Evolutionary conservation across 1,284 basidiomycete species (phyloP).

Genomic region (Leccinum pachyderme): DNA sequence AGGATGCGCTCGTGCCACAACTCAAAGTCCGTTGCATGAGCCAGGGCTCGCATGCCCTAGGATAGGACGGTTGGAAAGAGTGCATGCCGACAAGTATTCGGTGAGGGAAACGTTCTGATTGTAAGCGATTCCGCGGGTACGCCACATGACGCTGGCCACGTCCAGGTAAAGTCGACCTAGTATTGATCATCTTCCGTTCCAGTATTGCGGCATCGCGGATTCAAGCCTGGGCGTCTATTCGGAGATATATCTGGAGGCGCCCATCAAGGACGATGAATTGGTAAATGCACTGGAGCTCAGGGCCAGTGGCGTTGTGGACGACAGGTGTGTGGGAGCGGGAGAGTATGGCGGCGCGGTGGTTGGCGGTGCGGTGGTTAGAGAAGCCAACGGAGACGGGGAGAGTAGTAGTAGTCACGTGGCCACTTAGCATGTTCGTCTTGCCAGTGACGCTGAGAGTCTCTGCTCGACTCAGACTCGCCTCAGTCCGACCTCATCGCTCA

Average conservation of each 20-base stretch:
- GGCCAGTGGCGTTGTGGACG: conserved; percentile 68
- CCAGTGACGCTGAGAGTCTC: neutral
- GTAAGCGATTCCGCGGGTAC: conserved; percentile 95
- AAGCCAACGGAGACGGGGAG: conserved; percentile 21
- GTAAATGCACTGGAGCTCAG: conserved; percentile 67
- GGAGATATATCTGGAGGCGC: conserved; percentile 47
- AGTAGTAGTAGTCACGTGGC: conserved; percentile 1
- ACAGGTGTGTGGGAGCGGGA: conserved; percentile 67
- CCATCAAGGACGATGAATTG: conserved; percentile 59
- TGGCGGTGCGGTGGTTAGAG: conserved; percentile 59
- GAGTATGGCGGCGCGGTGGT: conserved; percentile 62
- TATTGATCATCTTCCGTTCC: conserved; percentile 71
- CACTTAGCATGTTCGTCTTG: too few relatives aligned
- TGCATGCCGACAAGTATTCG: conserved; percentile 67
- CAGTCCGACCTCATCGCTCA: too few relatives aligned
- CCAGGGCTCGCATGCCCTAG: conserved; percentile 1
- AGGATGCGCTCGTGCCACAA: conserved; percentile 72
- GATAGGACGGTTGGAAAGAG: conserved; percentile 74
- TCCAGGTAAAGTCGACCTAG: conserved; percentile 60
- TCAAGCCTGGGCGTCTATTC: conserved; percentile 61
- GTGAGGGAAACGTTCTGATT: conserved; percentile 77
- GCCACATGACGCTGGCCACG: conserved; percentile 69
- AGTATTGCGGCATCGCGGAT: conserved; percentile 73
- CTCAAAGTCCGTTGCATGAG: conserved; percentile 49
- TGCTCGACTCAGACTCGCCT: conserved; percentile 1